Conservation (phyloP, 371 early-diverging fungal species). For the Blastocladiella emersonii region DNA sequence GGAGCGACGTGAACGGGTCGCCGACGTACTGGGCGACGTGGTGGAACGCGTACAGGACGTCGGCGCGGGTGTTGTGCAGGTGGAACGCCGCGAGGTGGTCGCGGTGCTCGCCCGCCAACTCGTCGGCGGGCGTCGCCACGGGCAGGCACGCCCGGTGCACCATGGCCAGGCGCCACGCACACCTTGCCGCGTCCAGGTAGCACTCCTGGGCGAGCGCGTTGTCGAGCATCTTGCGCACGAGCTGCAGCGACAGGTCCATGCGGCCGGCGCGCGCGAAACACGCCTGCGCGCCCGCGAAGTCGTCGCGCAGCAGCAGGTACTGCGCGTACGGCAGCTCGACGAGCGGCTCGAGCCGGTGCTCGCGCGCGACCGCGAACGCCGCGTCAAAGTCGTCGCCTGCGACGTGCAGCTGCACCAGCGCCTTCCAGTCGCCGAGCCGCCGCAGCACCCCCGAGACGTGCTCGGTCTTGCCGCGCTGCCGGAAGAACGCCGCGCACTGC, state of each 20-base stretch:
- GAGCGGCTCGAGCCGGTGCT: slow-evolving; percentile 19
- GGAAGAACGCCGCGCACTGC: slow-evolving; percentile 24
- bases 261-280: slow-evolving; percentile 31
- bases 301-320: slow-evolving; percentile 27
- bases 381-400: slow-evolving; percentile 33
- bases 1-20: slow-evolving; percentile 35
- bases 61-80: slow-evolving; percentile 13
- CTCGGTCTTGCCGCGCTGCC: slow-evolving; percentile 17
- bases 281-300: slow-evolving; percentile 30
- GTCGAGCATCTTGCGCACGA: slow-evolving; percentile 23
- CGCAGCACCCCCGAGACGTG: slow-evolving; percentile 26
- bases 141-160: slow-evolving; percentile 22
- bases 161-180: slow-evolving; percentile 21
- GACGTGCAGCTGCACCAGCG: slow-evolving; percentile 22
- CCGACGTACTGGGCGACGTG: slow-evolving; percentile 24
- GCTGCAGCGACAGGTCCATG: slow-evolving; percentile 25
- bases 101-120: slow-evolving; percentile 6
- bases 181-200: slow-evolving; percentile 30
- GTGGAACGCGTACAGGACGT: slow-evolving; percentile 34
- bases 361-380: slow-evolving; percentile 29
- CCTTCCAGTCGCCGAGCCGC: slow-evolving; percentile 26
- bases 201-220: slow-evolving; percentile 25
- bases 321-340: slow-evolving; percentile 33
- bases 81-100: slow-evolving; percentile 10
- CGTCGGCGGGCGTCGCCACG: too few species aligned